These are phyloP conservation scores for Salix dunnii DNA, from an alignment of 345 rosid species.

Conservation along the genomic window DNA sequence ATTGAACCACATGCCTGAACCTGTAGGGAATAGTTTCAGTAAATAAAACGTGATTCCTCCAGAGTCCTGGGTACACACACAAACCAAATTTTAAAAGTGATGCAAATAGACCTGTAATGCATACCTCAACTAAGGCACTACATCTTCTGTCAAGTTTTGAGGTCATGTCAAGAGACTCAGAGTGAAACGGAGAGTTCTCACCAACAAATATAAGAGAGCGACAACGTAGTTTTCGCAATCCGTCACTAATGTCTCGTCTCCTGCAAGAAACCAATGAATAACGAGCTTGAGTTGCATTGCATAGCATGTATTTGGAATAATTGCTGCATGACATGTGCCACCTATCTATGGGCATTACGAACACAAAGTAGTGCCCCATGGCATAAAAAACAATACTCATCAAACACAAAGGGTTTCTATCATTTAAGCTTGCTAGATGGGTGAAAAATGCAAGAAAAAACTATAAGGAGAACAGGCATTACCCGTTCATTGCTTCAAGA, in stretches of 20 bases:
- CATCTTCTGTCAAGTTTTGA: constrained; percentile 77
- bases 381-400: neutral
- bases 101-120: neutral
- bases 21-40: constrained; percentile 29
- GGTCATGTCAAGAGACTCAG: constrained; percentile 80
- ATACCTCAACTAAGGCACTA: constrained; percentile 91
- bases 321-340: neutral
- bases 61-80: neutral
- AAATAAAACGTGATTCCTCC: neutral
- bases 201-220: constrained; percentile 85
- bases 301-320: neutral
- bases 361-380: neutral
- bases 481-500: constrained; percentile 88
- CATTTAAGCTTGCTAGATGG: neutral
- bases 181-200: constrained; percentile 75
- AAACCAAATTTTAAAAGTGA: neutral
- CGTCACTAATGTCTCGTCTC: constrained; percentile 72
- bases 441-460: neutral
- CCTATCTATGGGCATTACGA: neutral
- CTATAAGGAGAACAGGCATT: constrained; percentile 29
- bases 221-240: constrained; percentile 68
- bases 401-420: neutral
- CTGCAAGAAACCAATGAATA: neutral
- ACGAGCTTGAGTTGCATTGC: neutral
- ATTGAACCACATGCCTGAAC: constrained; percentile 92